Evolutionary conservation across 441 rosid genomes (phyloP).

Genomic region (Rhodomyrtus psidioides): DNA sequence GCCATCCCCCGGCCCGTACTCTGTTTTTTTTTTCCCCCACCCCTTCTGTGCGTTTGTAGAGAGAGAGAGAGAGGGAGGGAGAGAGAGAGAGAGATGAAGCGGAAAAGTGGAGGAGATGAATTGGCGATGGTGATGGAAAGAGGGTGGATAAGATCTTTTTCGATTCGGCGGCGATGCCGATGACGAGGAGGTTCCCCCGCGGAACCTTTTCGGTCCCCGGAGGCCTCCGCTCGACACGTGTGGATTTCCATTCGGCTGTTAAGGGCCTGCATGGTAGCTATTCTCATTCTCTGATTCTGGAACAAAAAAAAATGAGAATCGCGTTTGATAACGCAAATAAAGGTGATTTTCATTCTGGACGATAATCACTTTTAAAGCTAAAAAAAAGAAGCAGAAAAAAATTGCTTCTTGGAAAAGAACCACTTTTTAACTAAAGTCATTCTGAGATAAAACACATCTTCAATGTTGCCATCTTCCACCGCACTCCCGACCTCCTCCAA

Average conservation of each 20-base stretch:
- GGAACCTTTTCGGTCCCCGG: not conserved
- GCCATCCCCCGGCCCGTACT: not conserved
- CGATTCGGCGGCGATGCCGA: not conserved
- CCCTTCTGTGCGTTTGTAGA: not conserved
- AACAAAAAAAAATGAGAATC: no score
- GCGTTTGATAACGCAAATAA: no score
- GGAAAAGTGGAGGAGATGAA: not conserved
- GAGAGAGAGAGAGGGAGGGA: not conserved
- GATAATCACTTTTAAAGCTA: no score
- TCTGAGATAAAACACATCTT: no score
- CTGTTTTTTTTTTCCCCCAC: not conserved
- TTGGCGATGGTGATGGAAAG: not conserved
- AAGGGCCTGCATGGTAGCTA: no score
- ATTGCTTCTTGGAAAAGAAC: no score
- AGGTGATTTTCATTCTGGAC: no score
- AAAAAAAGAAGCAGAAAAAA: no score
- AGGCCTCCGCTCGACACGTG: not conserved
- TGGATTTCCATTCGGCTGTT: not conserved
- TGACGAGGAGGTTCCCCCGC: not conserved
- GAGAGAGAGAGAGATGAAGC: not conserved
- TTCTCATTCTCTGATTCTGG: no score
- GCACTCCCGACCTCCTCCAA: no score
- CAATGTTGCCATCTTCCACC: no score
- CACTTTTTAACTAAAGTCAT: no score
- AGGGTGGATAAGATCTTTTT: not conserved